phyloP scores from a whole-genome alignment of 805 yeast species.

The Clavispora asparagi region DNA sequence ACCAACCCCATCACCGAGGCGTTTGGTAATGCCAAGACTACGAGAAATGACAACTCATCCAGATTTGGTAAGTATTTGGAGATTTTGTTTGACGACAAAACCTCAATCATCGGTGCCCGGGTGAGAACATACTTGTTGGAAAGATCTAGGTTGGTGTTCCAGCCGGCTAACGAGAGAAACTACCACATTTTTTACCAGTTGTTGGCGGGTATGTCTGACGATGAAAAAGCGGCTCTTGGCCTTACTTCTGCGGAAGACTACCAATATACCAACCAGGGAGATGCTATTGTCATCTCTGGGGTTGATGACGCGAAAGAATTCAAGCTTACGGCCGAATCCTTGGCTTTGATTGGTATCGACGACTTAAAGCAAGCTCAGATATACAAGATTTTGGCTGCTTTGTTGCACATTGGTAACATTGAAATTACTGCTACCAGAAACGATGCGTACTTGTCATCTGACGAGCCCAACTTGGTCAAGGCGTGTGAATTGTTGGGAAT shows the following conservation, averaged over 20 bases:
- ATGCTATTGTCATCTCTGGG: conserved; percentile 62
- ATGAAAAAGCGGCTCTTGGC: conserved; percentile 51
- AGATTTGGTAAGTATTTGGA: conserved; percentile 96
- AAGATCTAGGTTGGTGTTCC: conserved; percentile 90
- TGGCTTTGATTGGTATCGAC: conserved; percentile 71
- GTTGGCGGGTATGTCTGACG: conserved; percentile 62
- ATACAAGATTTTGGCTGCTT: conserved; percentile 77
- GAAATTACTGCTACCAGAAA: conserved; percentile 78
- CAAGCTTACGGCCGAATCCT: conserved; percentile 67
- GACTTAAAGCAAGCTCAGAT: conserved; percentile 56
- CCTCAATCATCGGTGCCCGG: conserved; percentile 88
- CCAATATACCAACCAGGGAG: conserved; percentile 87
- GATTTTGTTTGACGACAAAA: conserved; percentile 70
- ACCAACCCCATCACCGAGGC: conserved; percentile 98
- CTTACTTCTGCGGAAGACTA: conserved; percentile 64
- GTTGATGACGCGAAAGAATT: conserved; percentile 83
- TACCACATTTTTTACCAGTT: conserved; percentile 93
- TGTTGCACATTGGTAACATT: conserved; percentile 90
- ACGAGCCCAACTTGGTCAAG: conserved; percentile 77
- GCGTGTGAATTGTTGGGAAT: conserved; percentile 84
- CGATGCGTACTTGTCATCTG: conserved; percentile 75
- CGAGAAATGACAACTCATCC: conserved; percentile 95
- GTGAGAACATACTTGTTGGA: conserved; percentile 90
- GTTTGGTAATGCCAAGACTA: conserved; percentile 96
- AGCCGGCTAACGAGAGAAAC: conserved; percentile 85